These are phyloP conservation scores for Golubevia sp. DNA, from an alignment of 1,284 basidiomycete genomes.

Conservation along the genomic window DNA sequence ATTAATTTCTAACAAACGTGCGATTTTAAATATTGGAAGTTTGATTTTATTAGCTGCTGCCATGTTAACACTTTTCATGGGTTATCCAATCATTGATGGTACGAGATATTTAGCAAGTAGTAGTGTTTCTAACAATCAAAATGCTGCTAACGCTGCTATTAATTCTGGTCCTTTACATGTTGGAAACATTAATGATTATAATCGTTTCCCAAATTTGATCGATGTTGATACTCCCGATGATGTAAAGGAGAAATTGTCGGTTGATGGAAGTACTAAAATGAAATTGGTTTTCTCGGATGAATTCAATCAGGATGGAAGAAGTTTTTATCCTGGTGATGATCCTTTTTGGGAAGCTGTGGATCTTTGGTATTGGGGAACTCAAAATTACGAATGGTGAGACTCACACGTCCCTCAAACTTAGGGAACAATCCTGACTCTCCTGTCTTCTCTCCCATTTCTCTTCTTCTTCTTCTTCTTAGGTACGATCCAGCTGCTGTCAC, in stretches of 20 bases:
- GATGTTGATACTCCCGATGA: slow-evolving; percentile 42
- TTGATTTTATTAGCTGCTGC: slow-evolving; percentile 19
- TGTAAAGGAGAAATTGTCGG: slow-evolving; percentile 14
- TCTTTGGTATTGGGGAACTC: slow-evolving; percentile 9
- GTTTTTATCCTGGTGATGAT: slow-evolving; percentile 54
- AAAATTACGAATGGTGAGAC: slow-evolving; percentile 40
- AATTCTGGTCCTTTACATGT: slow-evolving; percentile 12
- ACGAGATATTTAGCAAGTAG: slow-evolving; percentile 3
- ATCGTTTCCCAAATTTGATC: slow-evolving; percentile 14
- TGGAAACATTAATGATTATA: slow-evolving; percentile 17
- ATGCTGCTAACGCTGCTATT: slow-evolving; percentile 23
- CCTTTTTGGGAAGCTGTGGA: slow-evolving; percentile 54
- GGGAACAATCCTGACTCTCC: background rate
- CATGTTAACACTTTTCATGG: slow-evolving; percentile 29
- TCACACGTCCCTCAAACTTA: background rate
- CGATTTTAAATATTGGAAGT: slow-evolving; percentile 26
- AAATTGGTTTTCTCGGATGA: slow-evolving; percentile 54
- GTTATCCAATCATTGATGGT: slow-evolving; percentile 34
- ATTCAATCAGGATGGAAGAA: slow-evolving; percentile 42
- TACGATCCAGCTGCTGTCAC: slow-evolving; percentile 45
- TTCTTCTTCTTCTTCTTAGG: slow-evolving; percentile 11
- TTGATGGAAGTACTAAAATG: slow-evolving; percentile 26
- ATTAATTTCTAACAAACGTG: slow-evolving; percentile 13
- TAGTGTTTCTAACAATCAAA: slow-evolving; percentile 8
- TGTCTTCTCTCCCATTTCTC: slow-evolving; percentile 1